A percentile compares a stretch with the other conserved stretches of the same genome.
phyloP scores from a whole-genome alignment of 164 flowering plant genomes.

The Hamamelis virginiana region DNA sequence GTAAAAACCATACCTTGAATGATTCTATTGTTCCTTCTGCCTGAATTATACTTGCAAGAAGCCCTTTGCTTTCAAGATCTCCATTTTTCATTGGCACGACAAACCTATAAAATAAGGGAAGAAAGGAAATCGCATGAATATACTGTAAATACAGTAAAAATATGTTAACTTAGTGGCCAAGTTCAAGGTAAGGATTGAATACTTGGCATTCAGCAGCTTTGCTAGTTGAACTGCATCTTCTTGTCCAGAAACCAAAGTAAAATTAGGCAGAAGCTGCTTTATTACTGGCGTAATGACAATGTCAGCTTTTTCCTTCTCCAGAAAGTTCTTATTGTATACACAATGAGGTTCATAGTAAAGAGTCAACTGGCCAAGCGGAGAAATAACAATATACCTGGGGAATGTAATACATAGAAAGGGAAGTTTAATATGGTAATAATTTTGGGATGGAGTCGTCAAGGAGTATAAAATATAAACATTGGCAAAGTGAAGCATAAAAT shows the following conservation, averaged over 20 bases:
- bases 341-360: conserved; percentile 95
- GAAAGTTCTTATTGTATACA: conserved; percentile 53
- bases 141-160: not conserved
- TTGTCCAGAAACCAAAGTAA: conserved; percentile 92
- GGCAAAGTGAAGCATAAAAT: conserved; percentile 2
- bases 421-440: not conserved
- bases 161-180: not conserved
- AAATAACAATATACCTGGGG: conserved; percentile 63
- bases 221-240: conserved; percentile 94
- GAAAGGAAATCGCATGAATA: not conserved
- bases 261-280: conserved; percentile 76
- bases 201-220: conserved; percentile 75
- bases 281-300: conserved; percentile 89
- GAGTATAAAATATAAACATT: not conserved
- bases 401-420: conserved; percentile 3
- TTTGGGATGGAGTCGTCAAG: not conserved
- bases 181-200: conserved; percentile 12
- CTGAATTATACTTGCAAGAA: conserved; percentile 58
- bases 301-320: conserved; percentile 67
- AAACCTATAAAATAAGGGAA: conserved; percentile 45
- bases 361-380: conserved; percentile 51
- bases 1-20: conserved; percentile 58
- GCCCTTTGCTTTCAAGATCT: conserved; percentile 79
- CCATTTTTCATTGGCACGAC: conserved; percentile 91
- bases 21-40: conserved; percentile 76